phyloP scores from a whole-genome alignment of 2,329 filamentous ascomycete genomes.

The Tolypocladium sp. region DNA sequence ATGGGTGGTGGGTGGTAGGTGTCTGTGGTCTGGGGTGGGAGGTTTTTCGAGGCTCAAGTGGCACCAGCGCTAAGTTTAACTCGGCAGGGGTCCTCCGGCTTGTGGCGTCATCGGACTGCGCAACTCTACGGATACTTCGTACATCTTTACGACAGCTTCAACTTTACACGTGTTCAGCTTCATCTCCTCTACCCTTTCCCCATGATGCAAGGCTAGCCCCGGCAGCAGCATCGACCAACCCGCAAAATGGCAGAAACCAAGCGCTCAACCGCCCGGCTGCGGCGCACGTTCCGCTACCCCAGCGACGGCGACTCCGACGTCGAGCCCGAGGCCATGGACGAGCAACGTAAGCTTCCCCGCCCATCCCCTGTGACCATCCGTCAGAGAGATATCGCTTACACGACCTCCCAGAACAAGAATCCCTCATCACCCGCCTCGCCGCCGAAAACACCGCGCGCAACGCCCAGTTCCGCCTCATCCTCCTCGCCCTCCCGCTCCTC shows the following conservation, averaged over 20 bases:
- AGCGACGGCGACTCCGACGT: constrained; percentile 44
- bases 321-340: constrained; percentile 58
- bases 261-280: constrained; percentile 47
- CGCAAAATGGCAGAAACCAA: constrained; percentile 13
- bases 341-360: constrained; percentile 48
- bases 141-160: no score
- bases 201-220: background rate
- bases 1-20: background rate
- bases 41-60: background rate
- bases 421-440: constrained; percentile 46
- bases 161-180: no score
- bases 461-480: constrained; percentile 45
- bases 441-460: constrained; percentile 48
- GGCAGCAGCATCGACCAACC: background rate
- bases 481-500: constrained; percentile 51
- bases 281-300: constrained; percentile 71
- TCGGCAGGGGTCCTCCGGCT: background rate
- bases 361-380: constrained; percentile 6
- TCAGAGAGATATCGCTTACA: background rate
- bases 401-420: constrained; percentile 48
- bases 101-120: background rate
- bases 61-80: background rate
- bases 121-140: no score
- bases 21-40: background rate
- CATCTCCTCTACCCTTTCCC: background rate